These are phyloP conservation scores for Starmerella riodocensis DNA, from an alignment of 805 yeast species.

Conservation along the genomic window DNA sequence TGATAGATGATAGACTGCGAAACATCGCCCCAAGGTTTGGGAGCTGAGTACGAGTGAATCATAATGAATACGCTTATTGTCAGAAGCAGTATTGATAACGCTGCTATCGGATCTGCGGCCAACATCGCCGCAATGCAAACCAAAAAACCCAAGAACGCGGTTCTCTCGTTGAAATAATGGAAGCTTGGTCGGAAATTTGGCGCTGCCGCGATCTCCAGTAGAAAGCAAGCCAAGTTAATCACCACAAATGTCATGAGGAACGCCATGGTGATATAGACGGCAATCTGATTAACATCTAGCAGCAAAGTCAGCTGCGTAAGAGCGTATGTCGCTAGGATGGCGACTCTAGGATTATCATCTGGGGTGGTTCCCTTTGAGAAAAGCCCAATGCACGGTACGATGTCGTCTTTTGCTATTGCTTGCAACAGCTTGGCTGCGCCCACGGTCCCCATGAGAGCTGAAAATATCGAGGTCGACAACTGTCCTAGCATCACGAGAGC, in stretches of 20 bases:
- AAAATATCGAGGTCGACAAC: constrained; percentile 76
- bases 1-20: constrained; percentile 91
- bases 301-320: constrained; percentile 74
- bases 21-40: constrained; percentile 96
- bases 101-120: constrained; percentile 83
- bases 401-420: constrained; percentile 79
- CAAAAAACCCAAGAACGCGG: constrained; percentile 67
- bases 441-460: constrained; percentile 87
- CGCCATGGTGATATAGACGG: constrained; percentile 93
- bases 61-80: constrained; percentile 53
- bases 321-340: constrained; percentile 65
- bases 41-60: constrained; percentile 85
- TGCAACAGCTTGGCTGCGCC: constrained; percentile 88
- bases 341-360: constrained; percentile 45
- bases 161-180: constrained; percentile 64
- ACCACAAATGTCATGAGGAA: constrained; percentile 91
- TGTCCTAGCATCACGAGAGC: constrained; percentile 74
- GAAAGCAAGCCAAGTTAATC: constrained; percentile 83
- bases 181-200: constrained; percentile 98
- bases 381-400: constrained; percentile 61
- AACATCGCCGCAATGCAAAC: constrained; percentile 76
- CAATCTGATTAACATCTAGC: constrained; percentile 86
- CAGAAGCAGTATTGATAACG: constrained; percentile 57
- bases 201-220: constrained; percentile 77
- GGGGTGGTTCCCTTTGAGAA: constrained; percentile 42